phyloP scores from a whole-genome alignment of 768 basidiomycete species.

The Agaricus bisporus region DNA sequence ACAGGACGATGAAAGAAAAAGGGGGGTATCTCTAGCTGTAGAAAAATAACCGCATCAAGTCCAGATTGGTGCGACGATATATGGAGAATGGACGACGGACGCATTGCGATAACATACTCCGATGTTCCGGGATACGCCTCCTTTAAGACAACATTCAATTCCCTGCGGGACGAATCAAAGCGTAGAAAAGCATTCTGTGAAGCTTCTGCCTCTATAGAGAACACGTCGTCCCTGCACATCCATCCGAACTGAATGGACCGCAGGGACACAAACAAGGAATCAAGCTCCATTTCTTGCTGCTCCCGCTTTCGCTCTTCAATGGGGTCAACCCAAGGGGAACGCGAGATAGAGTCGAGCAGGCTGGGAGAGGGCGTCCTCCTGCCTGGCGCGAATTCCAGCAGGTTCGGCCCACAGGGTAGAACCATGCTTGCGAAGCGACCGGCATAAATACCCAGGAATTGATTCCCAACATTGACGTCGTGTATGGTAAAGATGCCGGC shows the following conservation, averaged over 20 bases:
- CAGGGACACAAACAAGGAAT: slow-evolving; percentile 23
- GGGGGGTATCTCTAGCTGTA: slow-evolving; percentile 32
- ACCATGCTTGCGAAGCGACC: not conserved
- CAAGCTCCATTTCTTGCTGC: slow-evolving; percentile 22
- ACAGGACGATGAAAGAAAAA: slow-evolving; percentile 12
- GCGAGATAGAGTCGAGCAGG: slow-evolving; percentile 30
- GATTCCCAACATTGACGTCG: slow-evolving; percentile 26
- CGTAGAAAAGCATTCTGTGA: slow-evolving; percentile 18
- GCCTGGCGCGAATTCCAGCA: slow-evolving; percentile 27
- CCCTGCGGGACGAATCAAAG: slow-evolving; percentile 37
- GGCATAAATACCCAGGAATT: slow-evolving; percentile 33
- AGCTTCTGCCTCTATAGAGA: slow-evolving; percentile 41
- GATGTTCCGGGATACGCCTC: slow-evolving; percentile 16
- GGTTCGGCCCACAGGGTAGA: slow-evolving; percentile 21
- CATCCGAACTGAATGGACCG: slow-evolving; percentile 48
- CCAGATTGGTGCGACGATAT: slow-evolving; percentile 27
- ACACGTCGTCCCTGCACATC: slow-evolving; percentile 48
- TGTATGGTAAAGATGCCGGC: slow-evolving; percentile 45
- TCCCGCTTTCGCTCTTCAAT: slow-evolving; percentile 25
- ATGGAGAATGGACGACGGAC: slow-evolving; percentile 35
- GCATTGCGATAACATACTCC: slow-evolving; percentile 32
- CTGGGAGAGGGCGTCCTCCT: slow-evolving; percentile 18
- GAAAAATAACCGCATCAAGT: slow-evolving; percentile 29
- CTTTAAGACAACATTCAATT: slow-evolving; percentile 31
- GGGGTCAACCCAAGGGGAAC: slow-evolving; percentile 36